Conservation (phyloP, 495 filamentous ascomycete genomes). For the Penicillium nucicola region DNA sequence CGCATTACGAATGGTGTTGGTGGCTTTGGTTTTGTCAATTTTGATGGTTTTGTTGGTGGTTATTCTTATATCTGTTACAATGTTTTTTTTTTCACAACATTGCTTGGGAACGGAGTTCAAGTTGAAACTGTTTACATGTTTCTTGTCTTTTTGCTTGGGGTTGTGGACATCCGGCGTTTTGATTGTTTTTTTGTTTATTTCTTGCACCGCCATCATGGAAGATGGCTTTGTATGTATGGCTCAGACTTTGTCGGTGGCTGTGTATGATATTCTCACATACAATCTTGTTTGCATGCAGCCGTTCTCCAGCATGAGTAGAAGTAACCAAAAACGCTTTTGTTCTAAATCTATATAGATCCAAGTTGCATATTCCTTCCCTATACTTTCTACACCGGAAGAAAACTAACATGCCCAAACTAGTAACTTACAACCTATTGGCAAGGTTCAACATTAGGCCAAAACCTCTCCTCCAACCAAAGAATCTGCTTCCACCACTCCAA, state of each 20-base stretch:
- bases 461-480: constrained; percentile 50
- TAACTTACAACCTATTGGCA: no score
- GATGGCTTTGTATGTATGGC: constrained; percentile 16
- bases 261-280: constrained; percentile 23
- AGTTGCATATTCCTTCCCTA: not conserved
- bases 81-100: not conserved
- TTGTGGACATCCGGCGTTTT: constrained; percentile 2
- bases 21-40: no score
- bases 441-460: constrained; percentile 38
- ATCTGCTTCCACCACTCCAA: constrained; percentile 52
- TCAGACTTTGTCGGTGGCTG: constrained; percentile 4
- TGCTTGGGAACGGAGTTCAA: constrained; percentile 11
- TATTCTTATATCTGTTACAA: constrained; percentile 4
- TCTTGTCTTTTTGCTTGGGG: not conserved
- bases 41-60: not conserved
- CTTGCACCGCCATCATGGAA: not conserved
- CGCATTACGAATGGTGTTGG: constrained; percentile 28
- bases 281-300: constrained; percentile 2
- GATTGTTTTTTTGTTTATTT: constrained; percentile 1
- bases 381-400: no score
- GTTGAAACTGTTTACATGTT: not conserved
- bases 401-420: no score
- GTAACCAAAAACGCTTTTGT: no score
- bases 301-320: not conserved
- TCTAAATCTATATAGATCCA: not conserved